Base-by-base conservation (phyloP, 1,139 yeast genomes). In the Scheffersomyces parashehatae region DNA sequence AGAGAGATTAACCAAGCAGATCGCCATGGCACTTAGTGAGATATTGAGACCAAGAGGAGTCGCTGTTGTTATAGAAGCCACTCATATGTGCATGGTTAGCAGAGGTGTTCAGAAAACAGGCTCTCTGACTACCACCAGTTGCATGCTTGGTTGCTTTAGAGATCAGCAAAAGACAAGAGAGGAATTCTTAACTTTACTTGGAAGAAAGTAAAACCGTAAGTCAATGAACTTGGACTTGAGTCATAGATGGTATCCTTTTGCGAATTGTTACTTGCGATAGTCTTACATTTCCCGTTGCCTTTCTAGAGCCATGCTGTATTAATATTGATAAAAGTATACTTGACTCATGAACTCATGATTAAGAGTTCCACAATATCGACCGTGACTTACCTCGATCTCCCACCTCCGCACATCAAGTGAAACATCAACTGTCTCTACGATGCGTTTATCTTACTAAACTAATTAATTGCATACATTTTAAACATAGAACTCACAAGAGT, bases 71-170 rank as follows among this genome's bases (percentile, higher is more conserved):
- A 90, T 93, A 60, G 99, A 93, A 66, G 98, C 98, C 26, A 82
- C 95, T 8, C 99, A 93, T 63, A 93, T 95, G 99, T 93, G 99
- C 67, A 93, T 93, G 99, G 98, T 91, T 29, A 89, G 96, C 65
- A 81, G 99, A 61, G 99, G 99, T 40, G 90, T 93, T 20, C 97
- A 93, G 64, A 95, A 93, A 67, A 83, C 96, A 0, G 97, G 98
- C 1, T 86, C 96, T 15, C 80, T 88, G 26, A 93, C 99, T 3
- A 84, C 93, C 37, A 95, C 99, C 28, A 88, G 97, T 60, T 91
- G 98, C 62, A 90, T 93, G 98, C 77, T 93, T 59, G 99, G 99
- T 11, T 85, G 96, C 54, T 91, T 93, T 74, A 79, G 98, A 60
- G 87, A 85, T 46, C 88, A 89, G 40, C 97, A 90, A 65, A 89